Conservation (phyloP, 352 stramenopile genomes). For the Globisporangium splendens region DNA sequence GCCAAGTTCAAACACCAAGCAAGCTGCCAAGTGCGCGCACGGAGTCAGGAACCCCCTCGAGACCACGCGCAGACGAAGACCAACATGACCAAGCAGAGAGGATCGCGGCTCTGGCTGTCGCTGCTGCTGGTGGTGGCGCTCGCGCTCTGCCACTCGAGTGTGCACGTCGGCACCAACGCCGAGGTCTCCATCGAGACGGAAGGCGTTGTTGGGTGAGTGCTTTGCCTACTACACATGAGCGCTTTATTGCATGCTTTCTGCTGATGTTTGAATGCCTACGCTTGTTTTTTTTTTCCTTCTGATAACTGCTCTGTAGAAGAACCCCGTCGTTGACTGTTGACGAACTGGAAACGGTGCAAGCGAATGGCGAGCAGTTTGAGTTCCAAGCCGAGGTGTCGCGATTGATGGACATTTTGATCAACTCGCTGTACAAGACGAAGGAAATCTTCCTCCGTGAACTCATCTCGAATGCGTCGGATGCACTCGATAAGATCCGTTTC, state of each 20-base stretch:
- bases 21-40: background rate
- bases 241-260: conserved; percentile 4
- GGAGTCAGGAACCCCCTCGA: background rate
- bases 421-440: conserved; percentile 93
- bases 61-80: background rate
- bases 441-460: conserved; percentile 99
- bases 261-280: conserved; percentile 9
- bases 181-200: conserved; percentile 37
- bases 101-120: conserved; percentile 18
- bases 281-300: conserved; percentile 18
- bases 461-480: conserved; percentile 99
- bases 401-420: conserved; percentile 96
- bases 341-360: conserved; percentile 35
- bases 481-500: conserved; percentile 99
- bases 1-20: background rate
- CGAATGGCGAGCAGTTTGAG: conserved; percentile 81
- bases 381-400: conserved; percentile 97
- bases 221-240: background rate
- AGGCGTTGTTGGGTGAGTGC: conserved; percentile 36
- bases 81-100: conserved; percentile 10
- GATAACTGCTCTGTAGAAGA: conserved; percentile 21
- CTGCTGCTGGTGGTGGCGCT: conserved; percentile 37
- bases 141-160: conserved; percentile 25
- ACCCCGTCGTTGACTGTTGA: conserved; percentile 36
- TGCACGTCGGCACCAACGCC: conserved; percentile 20